Conservation (phyloP, 352 stramenopile genomes). For the Peronospora destructor region DNA sequence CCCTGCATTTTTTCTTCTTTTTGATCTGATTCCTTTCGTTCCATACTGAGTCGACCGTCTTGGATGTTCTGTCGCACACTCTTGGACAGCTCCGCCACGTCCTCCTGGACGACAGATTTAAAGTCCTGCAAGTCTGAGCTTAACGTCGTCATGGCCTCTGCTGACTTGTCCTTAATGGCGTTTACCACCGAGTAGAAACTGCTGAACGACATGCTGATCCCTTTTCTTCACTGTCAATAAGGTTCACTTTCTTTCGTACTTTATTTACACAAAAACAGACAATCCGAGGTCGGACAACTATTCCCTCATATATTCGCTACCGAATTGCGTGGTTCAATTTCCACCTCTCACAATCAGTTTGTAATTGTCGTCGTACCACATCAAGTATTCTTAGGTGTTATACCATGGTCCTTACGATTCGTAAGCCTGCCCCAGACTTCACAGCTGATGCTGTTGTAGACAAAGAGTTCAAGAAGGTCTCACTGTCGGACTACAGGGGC, state of each 20-base stretch:
- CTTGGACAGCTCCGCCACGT: constrained; percentile 56
- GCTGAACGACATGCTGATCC: constrained; percentile 35
- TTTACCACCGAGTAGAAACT: constrained; percentile 46
- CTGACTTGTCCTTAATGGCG: constrained; percentile 50
- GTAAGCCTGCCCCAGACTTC: constrained; percentile 65
- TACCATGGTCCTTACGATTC: constrained; percentile 37
- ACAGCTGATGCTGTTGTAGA: constrained; percentile 74
- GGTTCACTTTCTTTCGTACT: background rate
- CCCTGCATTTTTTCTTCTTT: constrained; percentile 11
- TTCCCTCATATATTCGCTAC: no score
- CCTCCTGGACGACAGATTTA: constrained; percentile 56
- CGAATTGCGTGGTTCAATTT: no score
- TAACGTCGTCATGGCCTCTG: constrained; percentile 64
- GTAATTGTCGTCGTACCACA: background rate
- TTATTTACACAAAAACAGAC: background rate
- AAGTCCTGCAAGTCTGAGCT: constrained; percentile 72
- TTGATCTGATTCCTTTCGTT: constrained; percentile 26
- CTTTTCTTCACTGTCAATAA: background rate
- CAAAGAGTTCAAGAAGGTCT: constrained; percentile 79
- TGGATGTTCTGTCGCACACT: constrained; percentile 47
- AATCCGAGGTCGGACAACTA: no score
- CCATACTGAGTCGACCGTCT: constrained; percentile 37
- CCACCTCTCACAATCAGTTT: background rate
- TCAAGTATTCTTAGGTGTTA: background rate
- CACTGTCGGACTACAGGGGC: constrained; percentile 79